phyloP scores from a whole-genome alignment of 345 rosid species.

The Populus alba region DNA sequence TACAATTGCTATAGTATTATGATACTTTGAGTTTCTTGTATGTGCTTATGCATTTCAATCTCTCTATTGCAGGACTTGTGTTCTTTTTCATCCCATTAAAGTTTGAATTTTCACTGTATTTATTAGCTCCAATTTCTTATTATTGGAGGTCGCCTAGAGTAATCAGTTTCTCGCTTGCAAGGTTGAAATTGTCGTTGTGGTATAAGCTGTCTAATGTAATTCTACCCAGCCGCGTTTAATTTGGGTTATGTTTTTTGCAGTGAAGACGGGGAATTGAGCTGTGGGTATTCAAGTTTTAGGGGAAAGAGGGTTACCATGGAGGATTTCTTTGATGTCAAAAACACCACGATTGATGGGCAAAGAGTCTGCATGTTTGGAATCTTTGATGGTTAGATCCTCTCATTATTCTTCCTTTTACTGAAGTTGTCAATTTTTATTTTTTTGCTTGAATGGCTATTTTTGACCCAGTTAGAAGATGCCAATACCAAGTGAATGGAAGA shows the following conservation, averaged over 20 bases:
- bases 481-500: slow-evolving; percentile 7
- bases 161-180: neutral
- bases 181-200: neutral
- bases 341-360: slow-evolving; percentile 66
- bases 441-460: neutral
- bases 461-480: slow-evolving; percentile 7
- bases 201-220: neutral
- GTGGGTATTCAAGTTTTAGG: slow-evolving; percentile 91
- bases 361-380: slow-evolving; percentile 91
- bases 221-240: neutral
- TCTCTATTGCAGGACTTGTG: neutral
- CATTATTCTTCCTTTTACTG: slow-evolving; percentile 3
- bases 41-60: neutral
- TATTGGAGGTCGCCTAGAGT: neutral
- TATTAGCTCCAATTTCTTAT: neutral
- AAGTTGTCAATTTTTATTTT: neutral
- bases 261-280: slow-evolving; percentile 81
- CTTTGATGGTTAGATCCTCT: slow-evolving; percentile 78
- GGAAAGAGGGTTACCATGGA: slow-evolving; percentile 98
- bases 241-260: slow-evolving; percentile 44
- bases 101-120: neutral
- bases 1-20: neutral
- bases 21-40: neutral
- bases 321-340: slow-evolving; percentile 81
- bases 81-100: neutral